These are phyloP conservation scores for Vigna nakashimae DNA, from an alignment of 306 rosid species.

Conservation along the genomic window DNA sequence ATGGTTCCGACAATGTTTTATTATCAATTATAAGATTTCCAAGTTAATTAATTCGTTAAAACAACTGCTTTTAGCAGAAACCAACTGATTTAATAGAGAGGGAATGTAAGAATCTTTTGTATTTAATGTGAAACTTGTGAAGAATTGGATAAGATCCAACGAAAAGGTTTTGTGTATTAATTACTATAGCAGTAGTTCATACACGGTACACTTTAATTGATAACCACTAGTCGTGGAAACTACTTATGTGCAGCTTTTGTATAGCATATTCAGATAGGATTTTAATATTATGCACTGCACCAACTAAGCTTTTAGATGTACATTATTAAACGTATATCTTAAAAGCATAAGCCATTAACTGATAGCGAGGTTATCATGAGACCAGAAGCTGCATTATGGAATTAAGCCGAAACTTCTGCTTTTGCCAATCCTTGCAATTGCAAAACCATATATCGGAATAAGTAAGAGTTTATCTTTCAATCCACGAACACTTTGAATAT, in stretches of 20 bases:
- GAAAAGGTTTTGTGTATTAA: neutral
- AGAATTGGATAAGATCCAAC: neutral
- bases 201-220: conserved; percentile 24
- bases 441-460: neutral
- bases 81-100: neutral
- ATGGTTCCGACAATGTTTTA: no score
- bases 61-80: no score
- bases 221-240: conserved; percentile 43
- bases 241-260: conserved; percentile 11
- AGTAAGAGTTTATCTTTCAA: no score
- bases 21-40: no score
- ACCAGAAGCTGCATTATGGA: conserved; percentile 28
- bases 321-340: conserved; percentile 15
- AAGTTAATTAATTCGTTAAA: no score
- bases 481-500: no score
- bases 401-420: conserved; percentile 11
- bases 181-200: neutral
- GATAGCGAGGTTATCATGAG: conserved; percentile 11
- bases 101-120: neutral
- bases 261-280: neutral
- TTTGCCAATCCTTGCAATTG: conserved; percentile 27
- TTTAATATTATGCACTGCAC: conserved; percentile 16
- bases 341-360: conserved; percentile 33
- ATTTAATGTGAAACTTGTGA: neutral
- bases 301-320: conserved; percentile 34